Base-by-base conservation (phyloP, 345 rosid genomes). In the Gossypium arboreum region DNA sequence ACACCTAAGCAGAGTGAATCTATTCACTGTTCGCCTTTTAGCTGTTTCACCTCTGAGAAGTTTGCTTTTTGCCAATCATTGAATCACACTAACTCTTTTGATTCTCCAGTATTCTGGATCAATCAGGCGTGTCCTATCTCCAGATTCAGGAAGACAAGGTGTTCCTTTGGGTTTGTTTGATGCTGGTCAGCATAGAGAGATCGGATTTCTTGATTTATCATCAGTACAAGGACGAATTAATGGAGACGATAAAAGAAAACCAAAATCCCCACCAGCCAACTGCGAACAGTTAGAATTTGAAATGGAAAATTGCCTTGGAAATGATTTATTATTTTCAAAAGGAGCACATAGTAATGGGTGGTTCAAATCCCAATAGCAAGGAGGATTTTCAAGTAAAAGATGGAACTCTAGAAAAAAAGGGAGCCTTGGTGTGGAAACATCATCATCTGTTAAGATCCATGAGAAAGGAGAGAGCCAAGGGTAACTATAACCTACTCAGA, bases 361-460 rank as follows among this genome's bases (percentile, higher is more conserved):
- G 78, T 61, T 70, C 72, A 13, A 59, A 76, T 57, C 80, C 78
- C 15, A 78, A 73, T 68, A 78, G 73, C 71, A 73, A 73, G 65
- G 73, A 68, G 18, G 59, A 75, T 34, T 65, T 72, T 55, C 72
- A 69, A 73, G 81, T 61, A 4, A 73, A 73, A 41, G 81, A 57
- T 51, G 72, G 17, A 73, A 68, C 74, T 50, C 18, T 24, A 18
- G 73, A 68, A 15, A 43, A 11, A 3, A 68, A 18, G 51, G 43
- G 70, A 43, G 29, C 29, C 80, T 76, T 68, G 77, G 73, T n/a
- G 88, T 74, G 70, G 88, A 86, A 80, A 79, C 82, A 12, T 79
- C 85, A 57, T 86, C 86, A 48, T 76, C 87, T 51, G 80, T 75
- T 48, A 81, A 85, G 80, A 87, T 81, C 74, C 81, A 80, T 59